Conservation (phyloP, 768 basidiomycete species). For the Coprinopsis sp. region DNA sequence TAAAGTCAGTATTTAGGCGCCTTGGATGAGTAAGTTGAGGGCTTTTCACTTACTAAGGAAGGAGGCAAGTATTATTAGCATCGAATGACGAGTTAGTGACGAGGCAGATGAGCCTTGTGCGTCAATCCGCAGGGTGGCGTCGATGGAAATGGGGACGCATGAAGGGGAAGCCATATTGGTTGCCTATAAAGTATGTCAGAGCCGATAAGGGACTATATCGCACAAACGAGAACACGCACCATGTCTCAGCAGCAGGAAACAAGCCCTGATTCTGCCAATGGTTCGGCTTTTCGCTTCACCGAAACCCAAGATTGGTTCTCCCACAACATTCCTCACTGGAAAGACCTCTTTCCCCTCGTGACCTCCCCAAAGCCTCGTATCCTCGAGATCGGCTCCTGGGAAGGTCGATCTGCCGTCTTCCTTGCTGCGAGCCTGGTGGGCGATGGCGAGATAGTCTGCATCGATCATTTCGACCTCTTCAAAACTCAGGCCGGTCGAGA, state of each 20-base stretch:
- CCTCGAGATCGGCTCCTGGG: slow-evolving; percentile 60
- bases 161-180: too few relatives aligned
- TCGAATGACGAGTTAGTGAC: too few relatives aligned
- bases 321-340: slow-evolving; percentile 40
- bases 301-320: slow-evolving; percentile 56
- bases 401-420: slow-evolving; percentile 59
- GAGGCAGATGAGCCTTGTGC: too few relatives aligned
- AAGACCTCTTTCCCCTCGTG: slow-evolving; percentile 35
- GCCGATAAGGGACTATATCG: neutral
- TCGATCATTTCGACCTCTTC: slow-evolving; percentile 58
- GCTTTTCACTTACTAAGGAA: too few relatives aligned
- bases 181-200: neutral
- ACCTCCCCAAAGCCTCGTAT: slow-evolving; percentile 35
- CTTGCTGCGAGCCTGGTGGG: slow-evolving; percentile 39
- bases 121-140: too few relatives aligned
- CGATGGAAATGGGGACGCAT: too few relatives aligned
- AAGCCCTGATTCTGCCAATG: neutral
- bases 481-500: slow-evolving; percentile 42
- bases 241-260: neutral
- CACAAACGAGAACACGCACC: neutral
- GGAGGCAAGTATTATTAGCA: too few relatives aligned
- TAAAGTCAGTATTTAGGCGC: too few relatives aligned
- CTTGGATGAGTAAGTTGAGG: too few relatives aligned
- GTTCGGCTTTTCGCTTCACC: slow-evolving; percentile 39
- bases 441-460: slow-evolving; percentile 45